These are phyloP conservation scores for Sporothrix dimorphospora DNA, from an alignment of 2,329 filamentous ascomycete genomes.

Conservation along the genomic window DNA sequence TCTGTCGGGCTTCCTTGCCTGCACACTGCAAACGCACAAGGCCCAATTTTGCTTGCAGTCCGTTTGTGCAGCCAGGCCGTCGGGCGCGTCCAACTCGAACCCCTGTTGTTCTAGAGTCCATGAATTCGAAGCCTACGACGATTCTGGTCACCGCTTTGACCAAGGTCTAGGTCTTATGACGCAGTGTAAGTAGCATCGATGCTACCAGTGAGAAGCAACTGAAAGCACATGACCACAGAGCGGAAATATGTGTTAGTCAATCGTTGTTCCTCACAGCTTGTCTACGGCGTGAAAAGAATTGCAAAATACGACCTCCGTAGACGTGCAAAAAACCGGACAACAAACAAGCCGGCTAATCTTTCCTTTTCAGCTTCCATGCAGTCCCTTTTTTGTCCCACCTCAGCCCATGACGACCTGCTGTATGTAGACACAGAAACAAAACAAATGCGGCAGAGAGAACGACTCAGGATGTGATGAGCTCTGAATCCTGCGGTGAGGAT, in stretches of 20 bases:
- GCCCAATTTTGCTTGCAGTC: not conserved
- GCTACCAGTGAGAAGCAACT: not conserved
- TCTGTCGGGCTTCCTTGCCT: not conserved
- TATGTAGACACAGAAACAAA: not conserved
- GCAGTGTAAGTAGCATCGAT: not conserved
- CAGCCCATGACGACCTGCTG: not conserved
- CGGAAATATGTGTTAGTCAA: not conserved
- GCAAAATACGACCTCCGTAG: too few relatives aligned
- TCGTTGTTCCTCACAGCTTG: not conserved
- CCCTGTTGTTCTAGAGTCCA: not conserved
- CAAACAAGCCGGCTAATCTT: not conserved
- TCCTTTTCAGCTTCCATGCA: not conserved
- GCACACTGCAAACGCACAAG: not conserved
- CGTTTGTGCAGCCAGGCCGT: not conserved
- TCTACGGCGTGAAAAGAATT: not conserved
- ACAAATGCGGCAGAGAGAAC: not conserved
- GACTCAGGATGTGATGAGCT: not conserved
- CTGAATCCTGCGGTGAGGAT: not conserved
- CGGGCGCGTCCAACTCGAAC: not conserved
- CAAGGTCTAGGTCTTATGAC: slow-evolving; percentile 3
- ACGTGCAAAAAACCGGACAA: not conserved
- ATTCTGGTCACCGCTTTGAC: not conserved
- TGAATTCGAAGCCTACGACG: not conserved
- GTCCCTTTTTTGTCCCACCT: not conserved
- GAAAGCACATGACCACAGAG: not conserved